Evolutionary conservation across 73 alveolate species (phyloP).

Genomic region (Uronychia binucleata): DNA sequence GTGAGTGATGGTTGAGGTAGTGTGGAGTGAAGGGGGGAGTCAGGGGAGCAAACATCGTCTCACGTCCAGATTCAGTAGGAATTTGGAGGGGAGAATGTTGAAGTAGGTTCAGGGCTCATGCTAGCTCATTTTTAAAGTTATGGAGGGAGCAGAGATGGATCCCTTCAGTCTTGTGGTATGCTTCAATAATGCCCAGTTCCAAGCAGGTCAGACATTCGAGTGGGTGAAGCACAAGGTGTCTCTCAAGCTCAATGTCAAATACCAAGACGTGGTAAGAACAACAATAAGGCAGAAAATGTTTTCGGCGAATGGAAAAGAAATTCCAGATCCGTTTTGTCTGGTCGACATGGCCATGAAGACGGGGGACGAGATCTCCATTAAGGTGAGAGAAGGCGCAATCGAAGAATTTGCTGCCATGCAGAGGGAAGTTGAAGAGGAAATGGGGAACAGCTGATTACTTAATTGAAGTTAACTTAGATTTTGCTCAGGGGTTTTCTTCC

Average conservation of each 20-base stretch:
- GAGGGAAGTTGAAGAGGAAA: constrained; percentile 39
- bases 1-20: no score
- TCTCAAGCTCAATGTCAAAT: constrained; percentile 35
- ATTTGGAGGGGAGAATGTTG: constrained; percentile 27
- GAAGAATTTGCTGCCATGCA: constrained; percentile 32
- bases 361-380: constrained; percentile 44
- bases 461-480: no score
- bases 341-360: constrained; percentile 56
- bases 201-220: constrained; percentile 54
- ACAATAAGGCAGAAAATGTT: neutral
- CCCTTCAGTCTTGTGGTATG: neutral
- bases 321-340: constrained; percentile 64
- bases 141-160: neutral
- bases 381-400: constrained; percentile 45
- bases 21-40: neutral
- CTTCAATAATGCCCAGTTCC: constrained; percentile 13
- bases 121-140: neutral
- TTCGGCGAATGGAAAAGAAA: constrained; percentile 16
- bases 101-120: no score
- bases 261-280: constrained; percentile 36
- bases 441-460: no score
- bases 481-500: no score
- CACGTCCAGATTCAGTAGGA: constrained; percentile 21
- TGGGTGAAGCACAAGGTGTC: constrained; percentile 63
- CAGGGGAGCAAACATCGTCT: neutral